These are phyloP conservation scores for Juglanconis sp. DNA, from an alignment of 2,329 filamentous ascomycete genomes.

Conservation along the genomic window DNA sequence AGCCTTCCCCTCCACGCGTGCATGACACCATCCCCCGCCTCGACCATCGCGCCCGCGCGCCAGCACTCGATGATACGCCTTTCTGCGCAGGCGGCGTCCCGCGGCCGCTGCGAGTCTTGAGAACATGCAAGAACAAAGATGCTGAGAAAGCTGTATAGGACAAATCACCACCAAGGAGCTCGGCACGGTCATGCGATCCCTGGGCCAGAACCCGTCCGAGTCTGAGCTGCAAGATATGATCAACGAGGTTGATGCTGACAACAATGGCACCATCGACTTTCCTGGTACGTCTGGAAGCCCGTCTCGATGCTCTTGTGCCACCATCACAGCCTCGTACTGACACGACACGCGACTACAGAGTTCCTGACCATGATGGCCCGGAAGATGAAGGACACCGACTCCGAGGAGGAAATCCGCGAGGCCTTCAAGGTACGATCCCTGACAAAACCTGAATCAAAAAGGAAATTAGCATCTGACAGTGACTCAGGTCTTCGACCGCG, in stretches of 20 bases:
- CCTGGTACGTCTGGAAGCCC: constrained; percentile 58
- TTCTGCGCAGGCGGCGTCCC: not conserved
- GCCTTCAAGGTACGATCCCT: constrained; percentile 68
- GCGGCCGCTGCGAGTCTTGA: not conserved
- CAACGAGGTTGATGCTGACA: constrained; percentile 89
- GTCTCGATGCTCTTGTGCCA: not conserved
- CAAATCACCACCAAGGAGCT: constrained; percentile 91
- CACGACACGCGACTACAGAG: constrained; percentile 47
- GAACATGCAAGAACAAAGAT: constrained; percentile 7
- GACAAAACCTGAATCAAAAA: not conserved
- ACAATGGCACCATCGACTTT: constrained; percentile 90
- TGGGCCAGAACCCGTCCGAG: constrained; percentile 86
- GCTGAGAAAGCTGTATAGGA: constrained; percentile 48
- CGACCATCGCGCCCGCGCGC: constrained; percentile 7
- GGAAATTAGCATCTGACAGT: constrained; percentile 19
- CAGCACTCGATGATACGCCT: not conserved
- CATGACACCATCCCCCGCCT: constrained; percentile 4
- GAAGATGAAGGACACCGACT: constrained; percentile 93
- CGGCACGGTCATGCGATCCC: constrained; percentile 85
- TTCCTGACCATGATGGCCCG: constrained; percentile 92
- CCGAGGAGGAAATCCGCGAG: constrained; percentile 85
- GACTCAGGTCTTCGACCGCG: constrained; percentile 71
- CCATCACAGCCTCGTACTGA: not conserved
- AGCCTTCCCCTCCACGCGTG: constrained; percentile 33
- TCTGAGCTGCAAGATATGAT: constrained; percentile 92